phyloP scores from a whole-genome alignment of 371 early-diverging fungal species.

The Mucor saturninus region DNA sequence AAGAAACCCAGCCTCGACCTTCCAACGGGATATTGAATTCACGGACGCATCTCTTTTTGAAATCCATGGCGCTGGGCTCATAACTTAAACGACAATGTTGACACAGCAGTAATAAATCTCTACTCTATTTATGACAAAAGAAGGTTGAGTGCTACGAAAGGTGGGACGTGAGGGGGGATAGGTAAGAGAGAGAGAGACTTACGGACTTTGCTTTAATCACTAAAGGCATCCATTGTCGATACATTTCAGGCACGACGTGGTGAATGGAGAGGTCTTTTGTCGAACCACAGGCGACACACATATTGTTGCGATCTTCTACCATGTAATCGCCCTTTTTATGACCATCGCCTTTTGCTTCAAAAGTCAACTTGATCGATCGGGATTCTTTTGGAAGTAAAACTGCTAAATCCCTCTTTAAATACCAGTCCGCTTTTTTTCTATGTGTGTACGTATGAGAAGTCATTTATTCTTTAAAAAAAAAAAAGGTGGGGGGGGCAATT shows the following conservation, averaged over 20 bases:
- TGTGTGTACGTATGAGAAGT: not conserved
- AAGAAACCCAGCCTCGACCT: slow-evolving; percentile 58
- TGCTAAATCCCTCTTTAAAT: slow-evolving; percentile 52
- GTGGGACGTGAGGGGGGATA: too few species aligned
- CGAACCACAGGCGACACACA: slow-evolving; percentile 54
- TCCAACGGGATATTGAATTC: slow-evolving; percentile 55
- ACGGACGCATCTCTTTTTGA: slow-evolving; percentile 46
- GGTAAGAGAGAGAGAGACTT: slow-evolving; percentile 5
- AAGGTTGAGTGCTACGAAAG: not conserved
- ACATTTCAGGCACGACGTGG: slow-evolving; percentile 67
- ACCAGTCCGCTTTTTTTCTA: slow-evolving; percentile 61
- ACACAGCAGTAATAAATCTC: slow-evolving; percentile 60
- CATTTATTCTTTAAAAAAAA: not conserved
- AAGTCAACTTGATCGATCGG: slow-evolving; percentile 52
- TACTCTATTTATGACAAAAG: slow-evolving; percentile 31
- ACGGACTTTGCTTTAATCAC: slow-evolving; percentile 62
- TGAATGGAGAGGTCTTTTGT: slow-evolving; percentile 48
- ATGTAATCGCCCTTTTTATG: slow-evolving; percentile 57
- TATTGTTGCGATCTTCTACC: slow-evolving; percentile 59
- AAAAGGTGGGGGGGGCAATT: slow-evolving; percentile 3
- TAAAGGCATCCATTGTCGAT: slow-evolving; percentile 60
- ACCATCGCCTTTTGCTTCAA: slow-evolving; percentile 61
- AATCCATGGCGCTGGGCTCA: slow-evolving; percentile 47
- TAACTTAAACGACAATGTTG: slow-evolving; percentile 57
- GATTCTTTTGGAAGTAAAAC: slow-evolving; percentile 25